Percentiles rank a stretch among this genome's conserved stretches.
These are phyloP conservation scores for Mycocentrospora acerina DNA, from an alignment of 2,329 filamentous ascomycete genomes.

Conservation along the genomic window DNA sequence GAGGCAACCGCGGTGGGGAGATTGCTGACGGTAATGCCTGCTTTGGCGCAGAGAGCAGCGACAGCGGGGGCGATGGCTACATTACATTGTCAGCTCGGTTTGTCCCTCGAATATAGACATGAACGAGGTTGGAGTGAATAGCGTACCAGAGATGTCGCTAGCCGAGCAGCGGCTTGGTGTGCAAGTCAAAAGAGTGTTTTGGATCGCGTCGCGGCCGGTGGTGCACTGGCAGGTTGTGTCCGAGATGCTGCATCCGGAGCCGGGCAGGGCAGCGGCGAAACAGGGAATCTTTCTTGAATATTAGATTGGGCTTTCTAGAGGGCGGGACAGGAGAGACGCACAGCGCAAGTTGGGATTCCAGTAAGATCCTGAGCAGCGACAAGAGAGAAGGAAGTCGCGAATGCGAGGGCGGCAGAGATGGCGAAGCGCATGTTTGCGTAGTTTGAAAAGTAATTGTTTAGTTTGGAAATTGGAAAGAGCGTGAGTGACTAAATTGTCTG, in stretches of 20 bases:
- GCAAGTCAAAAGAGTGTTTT: constrained; percentile 44
- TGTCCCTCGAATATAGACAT: too few relatives aligned
- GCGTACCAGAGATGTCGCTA: constrained; percentile 44
- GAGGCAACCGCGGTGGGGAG: constrained; percentile 17
- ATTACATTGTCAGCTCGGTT: too few relatives aligned
- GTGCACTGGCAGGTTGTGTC: constrained; percentile 58
- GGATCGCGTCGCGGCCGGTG: constrained; percentile 39
- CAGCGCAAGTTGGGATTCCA: constrained; percentile 37
- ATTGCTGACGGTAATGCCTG: constrained; percentile 26
- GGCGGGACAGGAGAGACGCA: too few relatives aligned
- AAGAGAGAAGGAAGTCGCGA: constrained; percentile 29
- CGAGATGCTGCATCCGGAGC: constrained; percentile 50
- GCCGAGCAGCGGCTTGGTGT: constrained; percentile 41
- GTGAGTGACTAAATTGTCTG: too few relatives aligned
- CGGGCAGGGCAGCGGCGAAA: constrained; percentile 49
- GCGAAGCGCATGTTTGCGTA: constrained; percentile 34
- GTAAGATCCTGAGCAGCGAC: constrained; percentile 30
- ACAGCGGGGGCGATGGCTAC: constrained; percentile 24
- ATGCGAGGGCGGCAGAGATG: constrained; percentile 22
- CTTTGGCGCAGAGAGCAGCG: constrained; percentile 28
- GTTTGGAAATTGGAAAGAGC: too few relatives aligned
- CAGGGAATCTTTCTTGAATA: constrained; percentile 45
- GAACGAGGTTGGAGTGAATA: neutral
- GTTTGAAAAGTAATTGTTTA: too few relatives aligned
- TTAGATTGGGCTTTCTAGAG: neutral